Percentiles rank a stretch among this genome's conserved stretches.
Evolutionary conservation across 352 stramenopile species (phyloP).

Genomic region (Globisporangium nunn): DNA sequence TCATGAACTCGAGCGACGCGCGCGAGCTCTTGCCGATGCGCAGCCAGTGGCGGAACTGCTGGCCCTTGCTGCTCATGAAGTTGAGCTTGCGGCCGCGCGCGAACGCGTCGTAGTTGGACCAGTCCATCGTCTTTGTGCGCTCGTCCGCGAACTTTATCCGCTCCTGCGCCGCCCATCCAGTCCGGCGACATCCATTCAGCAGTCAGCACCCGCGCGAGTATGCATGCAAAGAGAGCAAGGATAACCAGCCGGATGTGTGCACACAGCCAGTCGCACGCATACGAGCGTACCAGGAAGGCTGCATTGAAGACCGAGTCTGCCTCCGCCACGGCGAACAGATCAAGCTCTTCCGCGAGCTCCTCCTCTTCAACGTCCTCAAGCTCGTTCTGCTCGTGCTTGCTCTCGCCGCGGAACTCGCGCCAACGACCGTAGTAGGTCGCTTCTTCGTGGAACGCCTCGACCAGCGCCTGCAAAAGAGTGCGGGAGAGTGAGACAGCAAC

Average conservation of each 20-base stretch:
- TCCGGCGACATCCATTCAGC: background rate
- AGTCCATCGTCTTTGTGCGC: slow-evolving; percentile 77
- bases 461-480: slow-evolving; percentile 33
- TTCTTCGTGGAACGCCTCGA: slow-evolving; percentile 73
- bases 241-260: background rate
- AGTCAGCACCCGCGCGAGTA: slow-evolving; percentile 4
- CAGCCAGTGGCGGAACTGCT: slow-evolving; percentile 69
- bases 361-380: slow-evolving; percentile 79
- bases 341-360: slow-evolving; percentile 76
- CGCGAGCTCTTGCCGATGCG: slow-evolving; percentile 50
- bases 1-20: slow-evolving; percentile 79
- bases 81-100: slow-evolving; percentile 73
- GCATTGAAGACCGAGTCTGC: slow-evolving; percentile 72
- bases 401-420: slow-evolving; percentile 75
- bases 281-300: slow-evolving; percentile 39
- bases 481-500: background rate
- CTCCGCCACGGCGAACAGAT: slow-evolving; percentile 77
- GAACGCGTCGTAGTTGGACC: slow-evolving; percentile 76
- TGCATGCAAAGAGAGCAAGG: background rate
- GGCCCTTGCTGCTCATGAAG: slow-evolving; percentile 72
- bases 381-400: slow-evolving; percentile 72
- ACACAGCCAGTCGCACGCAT: background rate
- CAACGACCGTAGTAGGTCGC: slow-evolving; percentile 80
- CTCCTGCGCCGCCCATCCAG: slow-evolving; percentile 24
- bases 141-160: slow-evolving; percentile 82